These are phyloP conservation scores for Stramenopiles sp. DNA, from an alignment of 352 stramenopile genomes.

Conservation along the genomic window DNA sequence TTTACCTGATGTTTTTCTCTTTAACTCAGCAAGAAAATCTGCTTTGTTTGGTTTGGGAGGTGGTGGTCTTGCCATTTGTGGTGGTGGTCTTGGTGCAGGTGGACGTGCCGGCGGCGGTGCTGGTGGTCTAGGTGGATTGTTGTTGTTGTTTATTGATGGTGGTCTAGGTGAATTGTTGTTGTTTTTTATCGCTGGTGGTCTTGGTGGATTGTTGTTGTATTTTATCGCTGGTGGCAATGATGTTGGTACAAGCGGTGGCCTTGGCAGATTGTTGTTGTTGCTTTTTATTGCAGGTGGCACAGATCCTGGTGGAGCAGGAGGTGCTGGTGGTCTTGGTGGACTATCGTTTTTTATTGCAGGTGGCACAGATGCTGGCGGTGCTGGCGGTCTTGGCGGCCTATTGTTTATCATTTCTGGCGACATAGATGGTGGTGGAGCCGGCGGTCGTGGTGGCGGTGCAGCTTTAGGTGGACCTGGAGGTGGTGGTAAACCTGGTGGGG, in stretches of 20 bases:
- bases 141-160: no score
- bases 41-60: neutral
- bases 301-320: neutral
- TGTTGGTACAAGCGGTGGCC: neutral
- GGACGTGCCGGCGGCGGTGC: no score
- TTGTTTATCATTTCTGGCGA: no score
- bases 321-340: neutral
- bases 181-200: neutral
- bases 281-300: no score
- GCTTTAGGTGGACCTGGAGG: no score
- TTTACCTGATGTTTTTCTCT: neutral
- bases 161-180: neutral
- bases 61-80: neutral
- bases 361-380: no score
- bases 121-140: neutral
- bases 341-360: neutral
- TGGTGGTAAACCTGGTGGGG: no score
- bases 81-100: neutral
- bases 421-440: no score
- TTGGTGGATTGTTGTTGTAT: neutral
- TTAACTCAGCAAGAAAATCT: neutral
- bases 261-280: no score
- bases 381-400: neutral
- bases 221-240: no score
- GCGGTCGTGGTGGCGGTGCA: no score